phyloP scores from a whole-genome alignment of 495 filamentous ascomycete genomes.

The Chaetomium tenue region DNA sequence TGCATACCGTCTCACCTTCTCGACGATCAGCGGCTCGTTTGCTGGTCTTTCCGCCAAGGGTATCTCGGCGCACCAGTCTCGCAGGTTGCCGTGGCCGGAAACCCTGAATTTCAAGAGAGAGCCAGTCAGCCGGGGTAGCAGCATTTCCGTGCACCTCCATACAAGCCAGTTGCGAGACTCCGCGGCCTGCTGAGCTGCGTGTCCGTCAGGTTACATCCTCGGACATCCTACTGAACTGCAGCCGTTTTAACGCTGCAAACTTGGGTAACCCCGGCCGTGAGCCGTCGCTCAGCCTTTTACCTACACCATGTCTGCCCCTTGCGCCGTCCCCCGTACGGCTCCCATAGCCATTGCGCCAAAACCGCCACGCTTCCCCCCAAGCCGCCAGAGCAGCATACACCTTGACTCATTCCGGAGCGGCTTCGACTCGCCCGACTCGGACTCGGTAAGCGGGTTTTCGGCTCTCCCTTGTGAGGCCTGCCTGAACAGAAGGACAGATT shows the following conservation, averaged over 20 bases:
- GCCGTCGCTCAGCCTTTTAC: slow-evolving; percentile 31
- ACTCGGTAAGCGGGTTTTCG: slow-evolving; percentile 45
- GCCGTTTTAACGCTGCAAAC: not conserved
- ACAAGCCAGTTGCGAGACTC: not conserved
- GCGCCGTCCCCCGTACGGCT: slow-evolving; percentile 51
- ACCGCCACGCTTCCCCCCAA: slow-evolving; percentile 45
- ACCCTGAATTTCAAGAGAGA: not conserved
- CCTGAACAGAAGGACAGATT: slow-evolving; percentile 78
- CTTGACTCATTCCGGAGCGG: slow-evolving; percentile 46
- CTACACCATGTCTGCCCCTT: slow-evolving; percentile 51
- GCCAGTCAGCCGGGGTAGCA: not conserved
- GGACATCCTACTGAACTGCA: not conserved
- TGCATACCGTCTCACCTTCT: slow-evolving; percentile 21
- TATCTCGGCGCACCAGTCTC: slow-evolving; percentile 5
- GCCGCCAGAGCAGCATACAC: slow-evolving; percentile 45
- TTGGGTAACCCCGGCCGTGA: slow-evolving; percentile 25
- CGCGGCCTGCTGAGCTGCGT: not conserved
- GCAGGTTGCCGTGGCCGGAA: not conserved
- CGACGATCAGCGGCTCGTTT: slow-evolving; percentile 11
- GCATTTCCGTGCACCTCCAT: slow-evolving; percentile 10
- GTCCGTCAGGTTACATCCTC: slow-evolving; percentile 20
- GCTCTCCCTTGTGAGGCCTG: slow-evolving; percentile 60
- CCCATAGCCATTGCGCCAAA: slow-evolving; percentile 59
- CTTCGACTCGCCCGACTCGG: slow-evolving; percentile 51
- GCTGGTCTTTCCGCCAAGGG: slow-evolving; percentile 13